Evolutionary conservation across 441 rosid species (phyloP).

Genomic region (Hura crepitans): DNA sequence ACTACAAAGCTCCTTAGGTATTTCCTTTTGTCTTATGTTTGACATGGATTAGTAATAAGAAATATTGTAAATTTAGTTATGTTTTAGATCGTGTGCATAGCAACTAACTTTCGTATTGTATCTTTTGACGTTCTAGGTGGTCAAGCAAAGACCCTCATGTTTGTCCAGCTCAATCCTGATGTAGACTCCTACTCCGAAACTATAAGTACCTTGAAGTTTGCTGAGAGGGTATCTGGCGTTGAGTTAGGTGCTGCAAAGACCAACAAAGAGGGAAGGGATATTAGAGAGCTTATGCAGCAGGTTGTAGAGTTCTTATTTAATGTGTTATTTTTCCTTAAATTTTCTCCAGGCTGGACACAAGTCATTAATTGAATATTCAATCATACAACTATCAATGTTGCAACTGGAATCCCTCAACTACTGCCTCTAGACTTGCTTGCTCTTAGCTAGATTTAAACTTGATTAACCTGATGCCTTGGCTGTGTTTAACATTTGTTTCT

Average conservation of each 20-base stretch:
- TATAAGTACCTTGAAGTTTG: slow-evolving; percentile 37
- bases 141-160: slow-evolving; percentile 41
- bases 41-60: background rate
- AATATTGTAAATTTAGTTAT: background rate
- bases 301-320: slow-evolving; percentile 10
- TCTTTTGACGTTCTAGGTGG: slow-evolving; percentile 27
- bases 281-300: slow-evolving; percentile 38
- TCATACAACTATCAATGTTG: background rate
- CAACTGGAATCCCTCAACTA: background rate
- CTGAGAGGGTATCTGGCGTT: slow-evolving; percentile 40
- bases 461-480: background rate
- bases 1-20: slow-evolving; percentile 37
- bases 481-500: background rate
- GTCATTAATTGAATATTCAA: background rate
- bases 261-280: slow-evolving; percentile 33
- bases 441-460: background rate
- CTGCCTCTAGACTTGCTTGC: background rate
- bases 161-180: slow-evolving; percentile 43
- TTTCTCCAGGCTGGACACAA: slow-evolving; percentile 1
- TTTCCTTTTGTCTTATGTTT: background rate
- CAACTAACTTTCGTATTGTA: background rate
- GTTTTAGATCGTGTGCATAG: background rate
- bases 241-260: slow-evolving; percentile 42
- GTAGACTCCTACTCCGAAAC: slow-evolving; percentile 35
- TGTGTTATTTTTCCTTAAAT: background rate